Base-by-base conservation (phyloP, 129 eudicot genomes). In the Pseudognaphalium luteoalbum region DNA sequence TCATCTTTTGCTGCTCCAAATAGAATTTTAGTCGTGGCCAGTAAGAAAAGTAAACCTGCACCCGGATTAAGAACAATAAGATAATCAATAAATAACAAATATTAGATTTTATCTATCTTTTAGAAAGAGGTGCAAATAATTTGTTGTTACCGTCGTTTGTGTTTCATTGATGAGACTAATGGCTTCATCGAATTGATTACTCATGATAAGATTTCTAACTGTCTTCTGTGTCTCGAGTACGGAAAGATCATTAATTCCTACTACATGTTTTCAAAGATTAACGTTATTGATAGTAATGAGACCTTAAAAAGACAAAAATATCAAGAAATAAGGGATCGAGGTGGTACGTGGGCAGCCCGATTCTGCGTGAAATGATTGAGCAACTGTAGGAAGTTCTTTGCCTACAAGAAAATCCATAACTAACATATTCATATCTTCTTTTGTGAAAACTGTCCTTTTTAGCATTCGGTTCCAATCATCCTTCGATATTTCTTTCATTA, bases 1-100 rank as follows among this genome's bases (percentile, higher is more conserved):
- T 37, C 54, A 66, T 66, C 32, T 66, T 66, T n/a, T 66, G 71
- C 17, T 66, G 71, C 52, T 66, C 71, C 71, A 66, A 35, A 37
- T 7, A 3, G 71, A 66, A 66, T n/a, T 4, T 9, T 19, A 19
- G 5, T 19, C 19, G 30, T 10, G 51, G 71, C 52, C 16, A 7
- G 41, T 66, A 9, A 20, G 7, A 9, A 10, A 66, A n/a, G 71
- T 35, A 67, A 16, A 9, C 28, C 71, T 67, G 52, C 51, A 67
- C 71, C 32, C 54, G 21, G 20, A 67, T 41, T 54, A 10, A 7
- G 50, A 64, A 64, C 69, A 6, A 16, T 30, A 64, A 32, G 34
- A 16, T 25, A 9, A 10, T 3, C 21, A 37, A 37, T 20, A 35
- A 37, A 8, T 35, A 57, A 19, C 12, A 21, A 57, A 57, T 47